phyloP scores from a whole-genome alignment of 257 asterid species.

The Solanum sejunctum region DNA sequence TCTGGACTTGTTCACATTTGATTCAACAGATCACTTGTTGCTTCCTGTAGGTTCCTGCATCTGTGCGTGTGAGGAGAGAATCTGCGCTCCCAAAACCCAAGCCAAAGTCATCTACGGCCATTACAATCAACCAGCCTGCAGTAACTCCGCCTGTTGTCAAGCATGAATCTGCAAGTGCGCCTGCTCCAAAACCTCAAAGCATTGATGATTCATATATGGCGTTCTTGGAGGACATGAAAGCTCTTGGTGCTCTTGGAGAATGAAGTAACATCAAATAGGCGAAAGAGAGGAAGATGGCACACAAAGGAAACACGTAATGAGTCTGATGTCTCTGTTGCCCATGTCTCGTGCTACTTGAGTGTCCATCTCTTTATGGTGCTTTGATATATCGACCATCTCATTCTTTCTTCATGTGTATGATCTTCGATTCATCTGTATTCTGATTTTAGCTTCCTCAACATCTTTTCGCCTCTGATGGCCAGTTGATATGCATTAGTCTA shows the following conservation, averaged over 20 bases:
- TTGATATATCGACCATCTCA: neutral
- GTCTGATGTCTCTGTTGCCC: neutral
- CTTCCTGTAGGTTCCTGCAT: slow-evolving; percentile 71
- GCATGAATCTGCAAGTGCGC: slow-evolving; percentile 27
- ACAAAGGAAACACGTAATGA: neutral
- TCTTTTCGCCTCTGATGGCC: neutral
- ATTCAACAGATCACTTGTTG: neutral
- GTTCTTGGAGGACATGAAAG: slow-evolving; percentile 91
- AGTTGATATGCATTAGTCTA: neutral
- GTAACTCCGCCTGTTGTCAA: slow-evolving; percentile 25
- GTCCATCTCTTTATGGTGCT: neutral
- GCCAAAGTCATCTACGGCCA: slow-evolving; percentile 10
- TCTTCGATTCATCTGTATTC: neutral
- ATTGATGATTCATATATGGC: slow-evolving; percentile 84
- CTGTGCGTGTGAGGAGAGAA: slow-evolving; percentile 86
- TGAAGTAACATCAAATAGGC: neutral
- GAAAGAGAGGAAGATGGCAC: neutral
- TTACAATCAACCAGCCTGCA: slow-evolving; percentile 30
- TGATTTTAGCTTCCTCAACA: neutral
- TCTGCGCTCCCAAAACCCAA: slow-evolving; percentile 52
- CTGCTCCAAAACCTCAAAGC: slow-evolving; percentile 55
- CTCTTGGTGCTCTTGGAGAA: slow-evolving; percentile 80
- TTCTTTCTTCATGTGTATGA: neutral
- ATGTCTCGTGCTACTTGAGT: neutral
- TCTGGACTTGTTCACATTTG: neutral